Conservation (phyloP, 805 yeast species). For the Ogataea thermomethanolica region DNA sequence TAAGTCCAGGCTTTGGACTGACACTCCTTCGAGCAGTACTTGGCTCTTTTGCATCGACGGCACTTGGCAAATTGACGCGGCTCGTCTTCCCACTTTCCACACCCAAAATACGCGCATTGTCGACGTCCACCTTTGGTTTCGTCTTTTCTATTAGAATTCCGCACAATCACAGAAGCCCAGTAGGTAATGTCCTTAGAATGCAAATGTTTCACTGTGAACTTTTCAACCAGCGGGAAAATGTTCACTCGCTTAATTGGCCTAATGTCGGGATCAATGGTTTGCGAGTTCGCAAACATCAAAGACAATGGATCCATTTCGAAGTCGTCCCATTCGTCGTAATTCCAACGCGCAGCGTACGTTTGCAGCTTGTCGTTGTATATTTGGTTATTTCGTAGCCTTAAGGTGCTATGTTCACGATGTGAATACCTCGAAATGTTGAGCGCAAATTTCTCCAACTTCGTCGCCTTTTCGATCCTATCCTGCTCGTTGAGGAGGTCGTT, state of each 20-base stretch:
- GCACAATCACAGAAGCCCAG: slow-evolving; percentile 98
- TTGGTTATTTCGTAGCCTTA: slow-evolving; percentile 27
- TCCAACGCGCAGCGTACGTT: slow-evolving; percentile 39
- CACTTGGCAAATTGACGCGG: slow-evolving; percentile 96
- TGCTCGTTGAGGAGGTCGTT: slow-evolving; percentile 20
- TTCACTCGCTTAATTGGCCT: slow-evolving; percentile 53
- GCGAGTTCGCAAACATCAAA: slow-evolving; percentile 20
- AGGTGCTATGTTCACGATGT: slow-evolving; percentile 27
- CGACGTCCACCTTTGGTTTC: slow-evolving; percentile 84
- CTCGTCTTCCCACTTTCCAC: slow-evolving; percentile 90
- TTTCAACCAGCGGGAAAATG: slow-evolving; percentile 87
- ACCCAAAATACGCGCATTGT: slow-evolving; percentile 89
- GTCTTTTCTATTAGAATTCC: slow-evolving; percentile 91
- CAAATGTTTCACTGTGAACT: slow-evolving; percentile 65
- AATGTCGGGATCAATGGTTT: slow-evolving; percentile 26
- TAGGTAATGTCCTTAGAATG: slow-evolving; percentile 80
- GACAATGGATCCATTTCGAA: slow-evolving; percentile 30
- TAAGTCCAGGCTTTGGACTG: slow-evolving; percentile 89
- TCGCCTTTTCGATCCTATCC: slow-evolving; percentile 26
- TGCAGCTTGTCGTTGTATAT: slow-evolving; percentile 22
- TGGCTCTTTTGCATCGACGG: slow-evolving; percentile 88
- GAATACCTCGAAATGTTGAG: slow-evolving; percentile 27
- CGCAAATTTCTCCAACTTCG: slow-evolving; percentile 28
- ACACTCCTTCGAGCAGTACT: slow-evolving; percentile 90
- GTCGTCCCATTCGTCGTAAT: slow-evolving; percentile 40